These are phyloP conservation scores for Puccinia horiana DNA, from an alignment of 1,284 basidiomycete species.

Conservation along the genomic window DNA sequence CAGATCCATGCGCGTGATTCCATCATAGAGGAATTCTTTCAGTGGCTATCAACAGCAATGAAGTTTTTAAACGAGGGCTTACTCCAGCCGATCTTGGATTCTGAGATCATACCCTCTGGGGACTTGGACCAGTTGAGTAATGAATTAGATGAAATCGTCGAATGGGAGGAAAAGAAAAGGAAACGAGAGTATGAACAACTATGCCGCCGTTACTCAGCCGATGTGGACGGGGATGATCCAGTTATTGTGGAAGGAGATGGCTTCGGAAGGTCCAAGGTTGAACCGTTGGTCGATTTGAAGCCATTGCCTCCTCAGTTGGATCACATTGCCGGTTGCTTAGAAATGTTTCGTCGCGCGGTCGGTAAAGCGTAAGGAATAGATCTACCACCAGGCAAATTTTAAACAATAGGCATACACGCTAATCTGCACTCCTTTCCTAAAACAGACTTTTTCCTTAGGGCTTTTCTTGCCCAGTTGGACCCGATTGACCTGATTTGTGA, in stretches of 20 bases:
- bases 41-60: conserved; percentile 51
- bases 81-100: conserved; percentile 43
- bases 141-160: conserved; percentile 41
- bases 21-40: conserved; percentile 53
- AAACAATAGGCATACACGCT: not conserved
- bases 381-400: not conserved
- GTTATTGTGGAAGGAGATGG: conserved; percentile 54
- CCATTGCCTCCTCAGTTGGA: conserved; percentile 35
- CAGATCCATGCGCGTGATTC: conserved; percentile 50
- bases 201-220: conserved; percentile 48
- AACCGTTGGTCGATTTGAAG: conserved; percentile 44
- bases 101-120: conserved; percentile 47
- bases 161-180: conserved; percentile 39
- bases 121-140: conserved; percentile 30
- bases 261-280: conserved; percentile 47
- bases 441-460: not conserved
- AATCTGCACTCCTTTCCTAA: not conserved
- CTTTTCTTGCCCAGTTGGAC: not conserved
- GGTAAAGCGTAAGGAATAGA: conserved; percentile 27
- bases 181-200: conserved; percentile 47
- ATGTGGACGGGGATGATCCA: conserved; percentile 53
- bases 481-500: too few relatives aligned
- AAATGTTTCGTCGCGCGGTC: conserved; percentile 28
- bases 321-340: conserved; percentile 34
- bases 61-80: conserved; percentile 45